Base-by-base conservation (phyloP, 306 rosid genomes). In the Hylodesmum podocarpum region DNA sequence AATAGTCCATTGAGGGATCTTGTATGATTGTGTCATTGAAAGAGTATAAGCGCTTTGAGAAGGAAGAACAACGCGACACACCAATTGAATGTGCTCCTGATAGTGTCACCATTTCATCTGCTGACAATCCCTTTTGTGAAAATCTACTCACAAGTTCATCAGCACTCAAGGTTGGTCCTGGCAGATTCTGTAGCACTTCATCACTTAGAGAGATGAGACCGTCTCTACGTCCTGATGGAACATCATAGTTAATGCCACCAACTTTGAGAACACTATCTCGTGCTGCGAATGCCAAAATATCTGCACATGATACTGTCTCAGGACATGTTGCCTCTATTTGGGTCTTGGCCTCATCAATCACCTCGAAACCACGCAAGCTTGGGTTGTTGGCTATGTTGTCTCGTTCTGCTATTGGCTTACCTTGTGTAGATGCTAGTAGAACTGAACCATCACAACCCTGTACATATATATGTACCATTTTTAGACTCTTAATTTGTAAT, bases 21-120 rank as follows among this genome's bases (percentile, higher is more conserved):
- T 72, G 67, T 2, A 67, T 31, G 13, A 12, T 6, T 0, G 77
- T 72, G 27, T 62, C 65, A 25, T 37, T 72, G 66, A 54, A 72
- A 36, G 72, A 14, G 39, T 57, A 57, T 28, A 57, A 14, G 39
- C 65, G 37, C 0, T 57, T 57, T 7, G 65, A 57, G 80, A 64
- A 46, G 4, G 65, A n/a, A 3, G 41, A 22, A 14, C 80, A 76
- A 24, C 24, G 64, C 0, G 80, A 49, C 0, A 76, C 73, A 4
- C 80, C 80, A 15, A 76, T 36, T 3, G 80, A 76, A 47, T 76
- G 80, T 0, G 80, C 73, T 34, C 80, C 73, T 4, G 65, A 64
- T 3, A 76, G 64, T 33, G 65, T 63, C 8, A 76, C 73, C 80
- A 76, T 76, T 76, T 76, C 80, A 15, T 76, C 73, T 0, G 6